Base-by-base conservation (phyloP, 2,329 filamentous ascomycete genomes). In the Leptoxyphium fumago region DNA sequence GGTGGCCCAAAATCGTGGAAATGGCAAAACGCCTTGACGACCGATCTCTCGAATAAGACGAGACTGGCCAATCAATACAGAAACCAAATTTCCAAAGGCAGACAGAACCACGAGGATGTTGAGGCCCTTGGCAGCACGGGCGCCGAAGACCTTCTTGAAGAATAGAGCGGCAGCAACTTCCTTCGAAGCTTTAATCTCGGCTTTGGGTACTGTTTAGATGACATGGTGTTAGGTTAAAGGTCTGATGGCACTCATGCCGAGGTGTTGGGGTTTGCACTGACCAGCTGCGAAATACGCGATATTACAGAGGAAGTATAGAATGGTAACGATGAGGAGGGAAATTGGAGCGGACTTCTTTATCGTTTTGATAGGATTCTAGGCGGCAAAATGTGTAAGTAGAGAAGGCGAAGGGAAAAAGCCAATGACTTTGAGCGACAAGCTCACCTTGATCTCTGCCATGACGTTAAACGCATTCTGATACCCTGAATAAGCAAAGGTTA, bases 401-500 rank as follows among this genome's bases (percentile, higher is more conserved):
- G 21, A 26, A 26, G 21, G 3, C 7, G 3, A 7, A 26, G 21
- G 21, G 21, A 7, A 26, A 26, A 7, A 26, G 21, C 7, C 21
- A 26, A 26, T 26, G 7, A 3, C 21, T 7, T 26, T 7, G 4
- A 26, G 3, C 4, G 21, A 26, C 3, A 4, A 26, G 21, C 21
- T 26, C 21, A 26, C 21, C 21, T 71, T 76, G 40, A 77, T 80
- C 64, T 84, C 80, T 54, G 71, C 74, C 29, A 78, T 60, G 11
- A 73, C 75, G 53, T 82, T 80, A 63, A 81, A 81, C 56, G 77
- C 78, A 58, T 81, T 82, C 63, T 69, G 74, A 66, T 80, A 80
- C 17, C 79, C 79, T 50, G 80, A 73, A 53, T 77, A 84, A 47
- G 73, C 77, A 73, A 78, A 83, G 53, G 83, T 79, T 48, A 83